phyloP scores from a whole-genome alignment of 2,329 filamentous ascomycete species.

The Beauveria asiatica region DNA sequence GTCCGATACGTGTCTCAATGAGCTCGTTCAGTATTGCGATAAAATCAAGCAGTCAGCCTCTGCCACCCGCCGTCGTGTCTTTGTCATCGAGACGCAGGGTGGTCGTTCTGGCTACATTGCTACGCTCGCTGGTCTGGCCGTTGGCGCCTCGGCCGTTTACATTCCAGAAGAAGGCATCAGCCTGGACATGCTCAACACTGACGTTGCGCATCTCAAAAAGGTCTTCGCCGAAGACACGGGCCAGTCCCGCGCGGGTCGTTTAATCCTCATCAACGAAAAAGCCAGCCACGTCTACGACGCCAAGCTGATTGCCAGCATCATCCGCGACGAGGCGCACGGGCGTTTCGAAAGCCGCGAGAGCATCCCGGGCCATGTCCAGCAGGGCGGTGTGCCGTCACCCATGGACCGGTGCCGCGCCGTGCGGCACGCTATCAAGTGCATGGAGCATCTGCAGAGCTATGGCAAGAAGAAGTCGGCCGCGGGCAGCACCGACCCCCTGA shows the following conservation, averaged over 20 bases:
- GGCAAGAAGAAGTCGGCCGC: constrained; percentile 44
- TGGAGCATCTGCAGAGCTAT: constrained; percentile 80
- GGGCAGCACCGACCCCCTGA: constrained; percentile 51
- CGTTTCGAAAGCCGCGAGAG: constrained; percentile 88
- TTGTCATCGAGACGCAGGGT: constrained; percentile 96
- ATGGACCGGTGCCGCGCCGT: constrained; percentile 95
- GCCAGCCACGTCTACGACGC: constrained; percentile 85
- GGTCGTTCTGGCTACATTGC: constrained; percentile 91
- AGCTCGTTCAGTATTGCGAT: constrained; percentile 90
- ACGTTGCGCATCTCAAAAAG: constrained; percentile 81
- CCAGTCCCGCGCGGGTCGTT: constrained; percentile 79
- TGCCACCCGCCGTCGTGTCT: constrained; percentile 84
- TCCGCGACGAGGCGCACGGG: constrained; percentile 84
- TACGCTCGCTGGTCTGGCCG: constrained; percentile 80
- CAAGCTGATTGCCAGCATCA: constrained; percentile 90
- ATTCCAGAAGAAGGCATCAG: constrained; percentile 94
- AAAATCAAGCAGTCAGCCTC: constrained; percentile 96
- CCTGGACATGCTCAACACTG: constrained; percentile 82
- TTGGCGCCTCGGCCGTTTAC: constrained; percentile 88
- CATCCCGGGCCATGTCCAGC: constrained; percentile 89
- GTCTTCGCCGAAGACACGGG: constrained; percentile 81
- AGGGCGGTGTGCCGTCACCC: constrained; percentile 83
- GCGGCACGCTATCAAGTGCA: constrained; percentile 85
- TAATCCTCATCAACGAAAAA: constrained; percentile 96
- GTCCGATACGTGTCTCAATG: constrained; percentile 93